Evolutionary conservation across 805 yeast species (phyloP), one percentile per base, ranked within the genome.

Genomic region (Pichia scutulata): DNA sequence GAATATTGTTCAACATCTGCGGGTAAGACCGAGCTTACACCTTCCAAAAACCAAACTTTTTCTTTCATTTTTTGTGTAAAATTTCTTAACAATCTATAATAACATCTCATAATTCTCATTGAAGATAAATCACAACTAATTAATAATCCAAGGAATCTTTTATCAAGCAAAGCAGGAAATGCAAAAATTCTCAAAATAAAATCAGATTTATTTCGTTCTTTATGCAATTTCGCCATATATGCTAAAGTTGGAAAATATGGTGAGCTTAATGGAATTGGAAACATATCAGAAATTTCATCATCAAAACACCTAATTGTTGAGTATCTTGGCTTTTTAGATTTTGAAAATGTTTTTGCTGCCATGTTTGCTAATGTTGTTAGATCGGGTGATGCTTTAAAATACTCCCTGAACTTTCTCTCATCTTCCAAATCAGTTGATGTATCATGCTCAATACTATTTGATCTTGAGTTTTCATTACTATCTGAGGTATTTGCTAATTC

Each of bases 31-130:
- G 82, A 81, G 6, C 93, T 80, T 2, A 89, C 93, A 4, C 97
- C 97, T 66, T 90, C 96, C 55, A 90, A 72, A 58, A 90, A 89
- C 97, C 97, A 90, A 18, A 90, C 95, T 58, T 79, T 79, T 60
- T 89, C 93, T 64, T 86, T 86, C 85, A 86, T 84, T 60, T 87
- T 95, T 36, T 83, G 80, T 0, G 95, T 87, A 65, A 86, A 90
- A 16, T 84, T 81, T 57, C 96, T 72, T 44, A 90, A 74, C 51
- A 90, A 69, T 50, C 86, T 81, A 69, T 90, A 90, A 70, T 90
- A 90, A 49, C 86, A 84, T 57, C 95, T 74, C 87, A 92, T 87
- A 55, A 92, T 88, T 57, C 95, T 73, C 89, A 88, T 88, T 2
- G 97, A 95, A 46, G 84, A 78, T 33, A 83, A 67, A 66, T 92